These are phyloP conservation scores for Triangularia verruculosa DNA, from an alignment of 2,329 filamentous ascomycete species.

Conservation along the genomic window DNA sequence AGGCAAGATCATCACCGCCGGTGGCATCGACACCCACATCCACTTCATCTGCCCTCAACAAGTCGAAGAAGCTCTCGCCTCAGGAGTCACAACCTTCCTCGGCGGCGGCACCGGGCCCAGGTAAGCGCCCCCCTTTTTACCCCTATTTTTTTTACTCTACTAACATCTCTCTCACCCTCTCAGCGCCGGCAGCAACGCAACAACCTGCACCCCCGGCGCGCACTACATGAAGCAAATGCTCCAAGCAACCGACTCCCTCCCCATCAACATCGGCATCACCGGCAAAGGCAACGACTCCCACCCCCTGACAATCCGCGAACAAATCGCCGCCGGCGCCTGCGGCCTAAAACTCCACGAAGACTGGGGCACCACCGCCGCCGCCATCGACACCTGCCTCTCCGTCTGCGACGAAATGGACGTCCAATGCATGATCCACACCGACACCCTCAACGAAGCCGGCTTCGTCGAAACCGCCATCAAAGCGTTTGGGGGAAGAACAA, in stretches of 20 bases:
- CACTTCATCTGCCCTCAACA: conserved; percentile 97
- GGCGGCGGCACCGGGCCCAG: conserved; percentile 91
- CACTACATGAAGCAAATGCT: conserved; percentile 86
- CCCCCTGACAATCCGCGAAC: conserved; percentile 68
- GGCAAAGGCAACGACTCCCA: conserved; percentile 89
- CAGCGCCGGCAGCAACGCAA: conserved; percentile 83
- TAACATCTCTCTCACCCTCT: conserved; percentile 32
- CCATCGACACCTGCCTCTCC: conserved; percentile 80
- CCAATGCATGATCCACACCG: conserved; percentile 91
- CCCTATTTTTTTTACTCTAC: not conserved
- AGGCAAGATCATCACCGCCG: conserved; percentile 85
- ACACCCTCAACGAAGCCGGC: conserved; percentile 95
- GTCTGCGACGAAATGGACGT: conserved; percentile 91
- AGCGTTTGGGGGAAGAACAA: conserved; percentile 82
- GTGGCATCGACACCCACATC: conserved; percentile 85
- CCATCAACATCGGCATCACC: conserved; percentile 86
- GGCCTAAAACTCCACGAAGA: conserved; percentile 95
- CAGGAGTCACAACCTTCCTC: conserved; percentile 85
- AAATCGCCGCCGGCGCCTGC: conserved; percentile 78
- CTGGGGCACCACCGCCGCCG: conserved; percentile 88
- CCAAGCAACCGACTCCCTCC: conserved; percentile 76
- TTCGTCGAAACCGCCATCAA: conserved; percentile 89
- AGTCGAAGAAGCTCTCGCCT: conserved; percentile 74
- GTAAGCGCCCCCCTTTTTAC: conserved; percentile 36
- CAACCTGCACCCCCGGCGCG: conserved; percentile 86